Conservation (phyloP, 176 grass and related monocot species). For the maize (Zea mays) region Zm-B73-REFERENCE-NAM-5.0 NC_050103.1:173979501-173980000, state of each 20-base stretch:
- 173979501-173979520: not conserved
- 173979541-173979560: too few species aligned
- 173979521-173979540: not conserved
- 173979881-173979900: not conserved
- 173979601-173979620: not conserved
- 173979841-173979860: not conserved
- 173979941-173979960: not conserved
- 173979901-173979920: not conserved
- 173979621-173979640: not conserved
- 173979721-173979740: not conserved
- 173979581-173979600: not conserved
- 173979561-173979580: not conserved
- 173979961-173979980: not conserved
- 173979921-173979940: not conserved
- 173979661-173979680: not conserved
- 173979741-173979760: not conserved
- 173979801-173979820: constrained; percentile 1
- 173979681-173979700: not conserved
- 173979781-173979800: not conserved
- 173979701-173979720: not conserved
- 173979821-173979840: not conserved
- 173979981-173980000: too few species aligned
- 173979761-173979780: not conserved
- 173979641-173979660: not conserved
- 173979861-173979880: not conserved